Base-by-base conservation (phyloP, 1,139 yeast species). In the Lizanozyma gosingica region DNA sequence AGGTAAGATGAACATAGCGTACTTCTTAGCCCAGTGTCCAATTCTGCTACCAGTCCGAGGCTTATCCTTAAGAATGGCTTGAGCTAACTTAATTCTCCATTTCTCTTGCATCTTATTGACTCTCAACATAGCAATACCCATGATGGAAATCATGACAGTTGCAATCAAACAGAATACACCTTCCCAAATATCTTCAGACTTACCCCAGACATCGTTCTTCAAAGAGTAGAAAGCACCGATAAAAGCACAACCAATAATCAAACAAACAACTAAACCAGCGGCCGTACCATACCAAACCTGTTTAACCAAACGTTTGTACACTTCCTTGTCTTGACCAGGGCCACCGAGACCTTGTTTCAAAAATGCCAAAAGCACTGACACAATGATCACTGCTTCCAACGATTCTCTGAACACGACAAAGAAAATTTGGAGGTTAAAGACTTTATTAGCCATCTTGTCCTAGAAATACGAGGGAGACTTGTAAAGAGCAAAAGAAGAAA, bases 401-500 rank as follows among this genome's bases (percentile, higher is more conserved):
- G 95, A 71, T 65, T 90, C 97, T 65, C 97, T 78, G 53, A 90
- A 76, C 44, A 87, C 87, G 53, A 90, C 83, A 66, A 90, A 88
- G 66, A 88, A 90, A 48, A 76, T 65, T 51, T 73, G 75, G 33
- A 73, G 78, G 59, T 73, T 76, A 53, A 76, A 76, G 39, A 75
- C 76, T 52, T 47, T 35, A 39, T 16, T 22, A 22, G 29, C 29
- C 29, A 22, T 22, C 11, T 22, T 22, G 29, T 22, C 29, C 29
- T 22, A 22, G 11, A 22, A 22, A 6, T 22, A 22, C 6, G 29
- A 22, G 29, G 29, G 29, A 22, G 29, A 22, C 29, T 22, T 22
- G 29, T 22, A 22, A 22, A 11, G 29, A 22, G 29, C 29, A 22
- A 22, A 22, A 22, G 11, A 11, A 22, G 11, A 22, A 22, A 22